phyloP scores from a whole-genome alignment of 2,329 filamentous ascomycete genomes.

The Ascochyta clinopodiicola region DNA sequence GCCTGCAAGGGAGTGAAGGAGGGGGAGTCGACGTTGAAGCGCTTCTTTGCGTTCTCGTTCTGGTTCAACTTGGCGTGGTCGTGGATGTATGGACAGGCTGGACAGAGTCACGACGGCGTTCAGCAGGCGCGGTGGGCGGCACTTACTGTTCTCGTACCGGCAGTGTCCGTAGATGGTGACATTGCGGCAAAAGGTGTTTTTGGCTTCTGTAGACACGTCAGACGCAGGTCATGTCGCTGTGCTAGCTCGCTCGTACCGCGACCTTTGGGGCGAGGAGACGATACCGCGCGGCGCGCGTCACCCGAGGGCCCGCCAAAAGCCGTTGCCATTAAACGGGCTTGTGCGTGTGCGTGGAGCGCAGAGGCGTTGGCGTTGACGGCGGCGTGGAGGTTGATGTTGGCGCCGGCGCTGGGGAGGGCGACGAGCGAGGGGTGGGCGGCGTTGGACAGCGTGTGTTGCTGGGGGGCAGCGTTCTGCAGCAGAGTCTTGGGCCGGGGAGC shows the following conservation, averaged over 20 bases:
- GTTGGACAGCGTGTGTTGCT: slow-evolving; percentile 22
- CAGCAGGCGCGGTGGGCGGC: slow-evolving; percentile 7
- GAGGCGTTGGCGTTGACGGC: neutral
- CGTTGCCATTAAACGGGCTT: slow-evolving; percentile 44
- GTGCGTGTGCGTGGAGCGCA: neutral
- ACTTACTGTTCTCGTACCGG: slow-evolving; percentile 80
- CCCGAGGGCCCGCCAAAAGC: slow-evolving; percentile 46
- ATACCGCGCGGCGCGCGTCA: slow-evolving; percentile 50
- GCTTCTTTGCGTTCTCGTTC: slow-evolving; percentile 68
- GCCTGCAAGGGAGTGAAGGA: slow-evolving; percentile 80
- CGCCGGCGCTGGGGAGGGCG: neutral
- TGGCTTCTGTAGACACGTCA: slow-evolving; percentile 62
- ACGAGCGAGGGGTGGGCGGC: slow-evolving; percentile 21
- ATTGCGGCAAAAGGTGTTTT: slow-evolving; percentile 90
- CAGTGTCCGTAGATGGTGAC: slow-evolving; percentile 93
- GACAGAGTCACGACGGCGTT: slow-evolving; percentile 27
- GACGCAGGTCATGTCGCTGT: slow-evolving; percentile 13
- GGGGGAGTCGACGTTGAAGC: slow-evolving; percentile 93
- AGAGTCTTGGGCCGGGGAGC: slow-evolving; percentile 20
- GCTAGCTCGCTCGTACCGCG: slow-evolving; percentile 44
- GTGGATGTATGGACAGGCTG: slow-evolving; percentile 82
- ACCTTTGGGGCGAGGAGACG: slow-evolving; percentile 53
- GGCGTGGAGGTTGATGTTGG: slow-evolving; percentile 18
- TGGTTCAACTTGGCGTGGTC: slow-evolving; percentile 71
- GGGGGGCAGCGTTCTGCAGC: slow-evolving; percentile 10